Evolutionary conservation across 192 early-diverging fungal species (phyloP), one percentile per base, ranked within the genome.

Genomic region (Rhizophagus clarus): DNA sequence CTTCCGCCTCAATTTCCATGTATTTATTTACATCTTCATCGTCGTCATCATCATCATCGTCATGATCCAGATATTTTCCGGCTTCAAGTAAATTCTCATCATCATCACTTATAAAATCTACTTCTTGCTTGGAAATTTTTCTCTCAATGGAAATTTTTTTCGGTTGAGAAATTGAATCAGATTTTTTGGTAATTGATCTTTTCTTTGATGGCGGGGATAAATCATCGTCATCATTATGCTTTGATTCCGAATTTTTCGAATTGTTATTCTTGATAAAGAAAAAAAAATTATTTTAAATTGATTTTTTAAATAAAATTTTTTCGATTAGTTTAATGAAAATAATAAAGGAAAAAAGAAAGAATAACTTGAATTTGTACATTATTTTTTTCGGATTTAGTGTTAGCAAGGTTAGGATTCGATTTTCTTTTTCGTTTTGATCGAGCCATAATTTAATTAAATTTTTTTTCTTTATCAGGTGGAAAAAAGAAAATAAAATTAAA

Each of bases 21-120:
- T 56, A 56, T 56, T 56, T 56, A 56, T 56, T 56, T 17, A 56
- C 49, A 56, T 22, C 49, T 3, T 20, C 49, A 5, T 56, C 49
- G 3, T 56, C 15, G n/a, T 88, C 90, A 12, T 89, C 81, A 11
- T 91, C 87, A 22, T 87, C 85, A 31, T 88, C 87, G 29, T 86
- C 81, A 40, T 84, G 83, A 68, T 83, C 76, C 72, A 82, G 82
- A 49, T 82, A 56, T 20, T 56, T 56, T 56, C 49, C 49, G 4
- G 49, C 49, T 56, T 56, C 49, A 56, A 56, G 17, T 22, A 56
- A 56, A 22, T 56, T 17, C 3, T 22, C 17, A 56, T 17, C 15
- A 56, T 56, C 49, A 56, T 56, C 49, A 20, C 49, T 56, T 17
- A 56, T 56, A 15, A 56, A 56, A 56, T 56, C 15, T 56, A 56